A percentile compares a stretch with the other conserved stretches of the same genome.
phyloP scores from a whole-genome alignment of 225 moss, liverwort and hornwort species.

The Anthoceros angustus region DNA sequence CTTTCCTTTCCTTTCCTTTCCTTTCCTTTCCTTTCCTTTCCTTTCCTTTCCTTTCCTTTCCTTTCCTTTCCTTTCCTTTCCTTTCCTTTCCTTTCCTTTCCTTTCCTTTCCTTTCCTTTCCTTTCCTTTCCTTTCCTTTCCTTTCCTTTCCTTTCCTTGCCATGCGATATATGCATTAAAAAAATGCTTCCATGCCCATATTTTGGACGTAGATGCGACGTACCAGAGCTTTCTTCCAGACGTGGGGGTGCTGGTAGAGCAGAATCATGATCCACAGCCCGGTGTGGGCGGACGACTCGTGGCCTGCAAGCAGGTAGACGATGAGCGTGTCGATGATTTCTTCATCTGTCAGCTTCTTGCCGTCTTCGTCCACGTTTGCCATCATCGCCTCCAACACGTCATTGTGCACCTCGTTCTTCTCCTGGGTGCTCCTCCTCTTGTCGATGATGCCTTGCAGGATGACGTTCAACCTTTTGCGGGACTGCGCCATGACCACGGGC shows the following conservation, averaged over 20 bases:
- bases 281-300: constrained; percentile 13
- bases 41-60: too few relatives aligned
- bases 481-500: constrained; percentile 4
- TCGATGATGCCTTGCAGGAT: constrained; percentile 9
- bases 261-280: constrained; percentile 18
- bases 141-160: too few relatives aligned
- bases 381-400: constrained; percentile 14
- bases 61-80: too few relatives aligned
- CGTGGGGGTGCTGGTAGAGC: constrained; percentile 9
- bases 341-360: constrained; percentile 9
- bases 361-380: constrained; percentile 11
- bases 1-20: too few relatives aligned
- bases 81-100: too few relatives aligned
- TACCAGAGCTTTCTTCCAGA: constrained; percentile 11
- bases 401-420: background rate
- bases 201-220: background rate
- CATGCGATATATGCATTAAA: background rate
- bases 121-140: too few relatives aligned
- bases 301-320: constrained; percentile 16
- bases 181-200: background rate
- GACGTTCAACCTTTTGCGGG: constrained; percentile 8
- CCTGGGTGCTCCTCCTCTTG: constrained; percentile 9
- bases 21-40: too few relatives aligned
- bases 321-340: constrained; percentile 18
- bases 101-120: too few relatives aligned